Base-by-base conservation (phyloP, 2,329 filamentous ascomycete genomes). In the Phialocephala subalpina region DNA sequence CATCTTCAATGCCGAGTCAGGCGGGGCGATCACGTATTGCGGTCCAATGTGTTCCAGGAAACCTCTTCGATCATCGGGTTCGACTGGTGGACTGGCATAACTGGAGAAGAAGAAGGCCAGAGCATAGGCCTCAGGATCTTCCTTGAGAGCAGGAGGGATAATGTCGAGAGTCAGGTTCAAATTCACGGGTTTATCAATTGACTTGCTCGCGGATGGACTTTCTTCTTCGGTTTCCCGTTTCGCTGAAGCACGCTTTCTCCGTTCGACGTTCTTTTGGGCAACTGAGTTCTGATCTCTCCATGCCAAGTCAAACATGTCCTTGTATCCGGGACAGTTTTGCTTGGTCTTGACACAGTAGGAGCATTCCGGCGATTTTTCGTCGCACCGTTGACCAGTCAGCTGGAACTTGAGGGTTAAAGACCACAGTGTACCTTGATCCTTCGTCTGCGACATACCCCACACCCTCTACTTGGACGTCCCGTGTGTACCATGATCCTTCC, bases 231-330 rank as follows among this genome's bases (percentile, higher is more conserved):
- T 0, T 18, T n/a, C 56, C 42, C 14, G 56, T 33, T 33, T 35
- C 12, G 47, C 16, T 18, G 25, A 25, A 35, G 59, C 64, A 11
- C 36, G 58, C 20, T 56, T 63, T n/a, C 66, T 27, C 4, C 59
- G 58, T 55, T 65, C 45, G 5, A 67, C 66, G 33, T 56, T 60
- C 27, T 67, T 67, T 45, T 62, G 53, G 1, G 66, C 66, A 52
- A 67, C 59, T 1, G 25, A 16, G 5, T 62, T 67, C 42, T 67
- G 66, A 36, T 67, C 66, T 65, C 66, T 60, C 66, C 59, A 67
- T 36, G 62, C 66, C 29, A 67, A 25, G 40, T 67, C 66, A 60
- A 67, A 67, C 27, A 56, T 29, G 25, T 65, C 49, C 27, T 59
- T 55, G 49, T 67, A 67, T 11, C 55, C 65, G n/a, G 65, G 62